These are phyloP conservation scores for Trichodelitschia bisporula DNA, from an alignment of 495 filamentous ascomycete species.

Conservation along the genomic window DNA sequence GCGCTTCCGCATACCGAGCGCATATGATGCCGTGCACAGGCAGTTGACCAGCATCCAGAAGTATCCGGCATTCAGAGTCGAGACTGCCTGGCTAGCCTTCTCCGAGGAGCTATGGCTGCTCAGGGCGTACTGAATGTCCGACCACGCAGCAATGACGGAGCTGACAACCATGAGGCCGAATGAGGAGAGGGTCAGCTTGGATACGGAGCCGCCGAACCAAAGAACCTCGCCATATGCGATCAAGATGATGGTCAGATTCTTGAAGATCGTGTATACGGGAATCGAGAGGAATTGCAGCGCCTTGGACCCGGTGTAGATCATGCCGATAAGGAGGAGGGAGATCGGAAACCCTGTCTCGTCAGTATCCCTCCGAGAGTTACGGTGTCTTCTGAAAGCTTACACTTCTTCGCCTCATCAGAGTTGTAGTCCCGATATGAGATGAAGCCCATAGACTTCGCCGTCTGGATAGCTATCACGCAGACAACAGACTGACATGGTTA, in stretches of 20 bases:
- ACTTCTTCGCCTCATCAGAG: slow-evolving; percentile 71
- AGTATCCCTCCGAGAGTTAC: slow-evolving; percentile 1
- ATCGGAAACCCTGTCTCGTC: slow-evolving; percentile 72
- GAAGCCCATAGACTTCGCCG: slow-evolving; percentile 56
- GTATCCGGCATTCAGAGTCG: slow-evolving; percentile 86
- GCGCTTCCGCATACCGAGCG: slow-evolving; percentile 88
- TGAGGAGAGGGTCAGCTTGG: slow-evolving; percentile 66
- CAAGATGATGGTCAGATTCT: slow-evolving; percentile 96
- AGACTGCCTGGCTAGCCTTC: slow-evolving; percentile 50
- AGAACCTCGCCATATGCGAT: slow-evolving; percentile 97
- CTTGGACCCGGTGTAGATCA: slow-evolving; percentile 97
- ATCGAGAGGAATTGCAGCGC: slow-evolving; percentile 92
- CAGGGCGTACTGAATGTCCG: slow-evolving; percentile 80
- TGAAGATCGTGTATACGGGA: slow-evolving; percentile 99
- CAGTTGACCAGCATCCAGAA: slow-evolving; percentile 98
- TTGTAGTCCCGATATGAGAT: slow-evolving; percentile 88
- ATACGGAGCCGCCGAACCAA: slow-evolving; percentile 94
- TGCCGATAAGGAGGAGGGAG: slow-evolving; percentile 86
- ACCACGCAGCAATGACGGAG: slow-evolving; percentile 90
- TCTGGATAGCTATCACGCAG: slow-evolving; percentile 70
- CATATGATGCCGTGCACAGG: slow-evolving; percentile 75
- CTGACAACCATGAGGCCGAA: slow-evolving; percentile 96
- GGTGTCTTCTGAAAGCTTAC: slow-evolving; percentile 22
- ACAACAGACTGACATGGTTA: slow-evolving; percentile 87
- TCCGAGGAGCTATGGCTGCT: slow-evolving; percentile 22